Base-by-base conservation (phyloP, 2,329 filamentous ascomycete species). In the Phaeosphaeriaceae sp. region DNA sequence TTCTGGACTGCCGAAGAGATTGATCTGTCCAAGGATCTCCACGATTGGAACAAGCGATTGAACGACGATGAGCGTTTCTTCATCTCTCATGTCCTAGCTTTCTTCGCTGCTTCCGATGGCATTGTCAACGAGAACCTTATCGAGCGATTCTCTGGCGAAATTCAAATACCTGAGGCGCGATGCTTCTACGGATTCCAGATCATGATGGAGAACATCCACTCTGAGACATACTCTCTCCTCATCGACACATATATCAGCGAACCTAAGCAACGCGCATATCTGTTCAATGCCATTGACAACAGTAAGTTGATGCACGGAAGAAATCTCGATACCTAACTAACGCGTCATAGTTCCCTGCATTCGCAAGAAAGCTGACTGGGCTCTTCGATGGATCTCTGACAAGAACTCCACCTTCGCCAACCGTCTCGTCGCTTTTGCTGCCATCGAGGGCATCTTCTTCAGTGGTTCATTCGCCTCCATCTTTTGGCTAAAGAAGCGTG, bases 191-290 rank as follows among this genome's bases (percentile, higher is more conserved):
- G 94, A 60, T 99, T 99, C 85, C 94, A 99, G 82, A 97, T 97
- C 81, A 99, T 99, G 94, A 97, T 99, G 90, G 94, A 99, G 84
- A 99, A 99, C 81, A 96, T 99, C 70, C 94, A 99, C 84, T 97
- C 94, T 13, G 94, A 99, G 82, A 99, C 94, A 46, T 99, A 99
- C 85, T 97, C 93, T 16, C 87, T 99, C 29, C 87, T 99, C 73
- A 99, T 99, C 74, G 94, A 99, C 76, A 97, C 93, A 56, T 99
- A 99, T 78, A 96, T 99, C 80, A 97, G 95, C 83, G 94, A 99
- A 81, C 89, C 90, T 56, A 89, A 89, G 74, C 93, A 99, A 81
- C 87, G 91, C 65, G 89, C 85, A 55, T 92, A 97, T 75, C 88
- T 99, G 49, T 97, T 99, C 81, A 96, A 99, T 71, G 94, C 94